Base-by-base conservation (phyloP, 441 rosid genomes). In the Euphorbia celastroides region DNA sequence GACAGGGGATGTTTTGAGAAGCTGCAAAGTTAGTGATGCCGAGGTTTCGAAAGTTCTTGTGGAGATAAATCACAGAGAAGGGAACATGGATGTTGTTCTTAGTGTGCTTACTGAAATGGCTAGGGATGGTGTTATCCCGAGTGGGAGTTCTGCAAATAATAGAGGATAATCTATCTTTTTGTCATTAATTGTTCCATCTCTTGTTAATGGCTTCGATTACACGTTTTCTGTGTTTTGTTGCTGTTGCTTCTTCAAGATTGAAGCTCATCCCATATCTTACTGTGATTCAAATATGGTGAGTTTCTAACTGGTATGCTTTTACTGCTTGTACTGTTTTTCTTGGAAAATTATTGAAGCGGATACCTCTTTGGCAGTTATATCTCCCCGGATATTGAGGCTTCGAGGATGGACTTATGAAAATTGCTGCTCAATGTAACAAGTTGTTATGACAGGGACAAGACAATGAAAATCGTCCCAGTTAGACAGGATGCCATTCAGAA, bases 41-140 rank as follows among this genome's bases (percentile, higher is more conserved):
- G 97, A 90, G 77, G 79, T 82, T 70, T 82, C 85, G 12, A 90
- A 92, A 79, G 80, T 78, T 25, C 86, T 88, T 19, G 82, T 90
- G 36, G 90, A 88, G 65, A 84, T 88, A 68, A 85, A 92, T 75
- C 85, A 82, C 57, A 86, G 80, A 70, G 97, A 92, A 83, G 96
- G 97, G 57, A 88, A 90, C 72, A 83, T 88, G 92, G 87, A 87
- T 81, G 85, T 78, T 0, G 92, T 81, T 78, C 77, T 90, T 52
- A 75, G 80, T 69, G 74, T 90, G 63, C 93, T 90, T 28, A 74
- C 82, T 55, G 88, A 86, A 74, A 89, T 88, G 96, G 96, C 93
- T 38, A 82, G 77, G 82, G 94, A 88, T 74, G 95, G 98, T 17
- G 85, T 88, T 22, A 84, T 92, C 69, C 96, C 96, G 2, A 80